Base-by-base conservation (phyloP, 2,329 filamentous ascomycete genomes). In the Dryadomyces quercus-mongolicae region DNA sequence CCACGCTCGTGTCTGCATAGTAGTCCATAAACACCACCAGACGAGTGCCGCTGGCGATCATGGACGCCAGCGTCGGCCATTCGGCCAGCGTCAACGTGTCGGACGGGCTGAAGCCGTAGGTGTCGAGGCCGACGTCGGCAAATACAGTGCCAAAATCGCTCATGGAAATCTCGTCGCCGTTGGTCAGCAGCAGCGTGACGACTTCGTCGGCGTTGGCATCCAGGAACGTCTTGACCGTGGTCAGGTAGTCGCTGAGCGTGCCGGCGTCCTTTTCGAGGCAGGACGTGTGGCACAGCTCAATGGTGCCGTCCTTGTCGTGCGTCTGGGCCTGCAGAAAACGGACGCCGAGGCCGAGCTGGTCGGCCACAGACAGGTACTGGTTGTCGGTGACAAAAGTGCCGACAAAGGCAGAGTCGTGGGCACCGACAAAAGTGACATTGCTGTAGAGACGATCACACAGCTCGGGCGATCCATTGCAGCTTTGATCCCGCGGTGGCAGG, bases 1-100 rank as follows among this genome's bases (percentile, higher is more conserved):
- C 75, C 51, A 70, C 65, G 36, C 62, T 66, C 1, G 68, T 70
- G 57, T 81, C 71, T 55, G 72, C 65, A 51, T 75, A 63, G 60
- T 78, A 88, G 66, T 90, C 86, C 65, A 91, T 80, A 59, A 90
- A 91, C 22, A 84, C 80, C 49, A 91, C 68, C 1, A 92, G 71
- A 16, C 86, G 76, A 9, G 76, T 85, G 49, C 75, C 74, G 42
- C 73, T 71, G 22, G 76, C 69, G 60, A 91, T 86, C 56, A 92
- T 67, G 18, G 76, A 66, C 61, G 81, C 75, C 15, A 91, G 71
- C 0, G 86, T 90, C 67, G 86, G 86, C 87, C 88, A 74, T 60
- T 76, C 75, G 51, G 76, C 62, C 38, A 74, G 61, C n/a, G 63
- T 61, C 45, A 76, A 60, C 31, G 64, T 62, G 5, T 55, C 60